Evolutionary conservation across 2,329 filamentous ascomycete genomes (phyloP), one percentile per base, ranked within the genome.

Genomic region (Ophiostoma fasciatum): DNA sequence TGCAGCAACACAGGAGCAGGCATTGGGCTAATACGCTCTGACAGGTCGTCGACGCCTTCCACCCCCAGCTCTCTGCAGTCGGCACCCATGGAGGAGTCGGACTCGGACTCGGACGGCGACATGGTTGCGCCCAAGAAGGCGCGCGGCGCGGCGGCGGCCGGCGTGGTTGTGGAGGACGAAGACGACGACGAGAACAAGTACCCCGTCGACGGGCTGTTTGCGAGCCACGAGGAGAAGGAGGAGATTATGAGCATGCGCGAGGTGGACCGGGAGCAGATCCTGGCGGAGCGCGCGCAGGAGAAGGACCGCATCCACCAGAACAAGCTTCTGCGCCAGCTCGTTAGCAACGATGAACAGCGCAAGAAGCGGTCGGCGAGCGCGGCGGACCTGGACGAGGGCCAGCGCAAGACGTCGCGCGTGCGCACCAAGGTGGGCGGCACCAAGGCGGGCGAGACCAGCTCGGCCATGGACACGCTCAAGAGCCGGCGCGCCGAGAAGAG

Each of bases 71-170:
- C 84, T 6, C 71, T 81, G 35, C 71, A 78, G 49, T 93, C 85
- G 10, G 85, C 78, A 17, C 79, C 82, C 17, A 93, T 94, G 84
- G 84, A 88, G 41, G 82, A 90, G 55, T 90, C 81, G 31, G 79
- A 84, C 45, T 83, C 82, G n/a, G 80, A 82, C 44, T 73, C 70
- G 18, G 77, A 82, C 45, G 61, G 65, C 39, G 59, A 66, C 37
- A 60, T 68, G 35, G 56, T 42, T 44, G 60, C 51, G 43, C 26
- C 26, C 5, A 51, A 33, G 12, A 37, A 35, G 15, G 40, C 43
- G 28, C 12, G 23, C 8, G 40, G 44, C 2, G 37, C 26, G 5
- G 34, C 23, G 11, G 37, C 28, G 2, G 31, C 28, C 10, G 36
- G 13, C 2, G 23, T 26, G 13, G 27, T 10, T 5, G 32, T 33